Evolutionary conservation across 495 filamentous ascomycete genomes (phyloP).

Genomic region (Aspergillus bertholletiae): DNA sequence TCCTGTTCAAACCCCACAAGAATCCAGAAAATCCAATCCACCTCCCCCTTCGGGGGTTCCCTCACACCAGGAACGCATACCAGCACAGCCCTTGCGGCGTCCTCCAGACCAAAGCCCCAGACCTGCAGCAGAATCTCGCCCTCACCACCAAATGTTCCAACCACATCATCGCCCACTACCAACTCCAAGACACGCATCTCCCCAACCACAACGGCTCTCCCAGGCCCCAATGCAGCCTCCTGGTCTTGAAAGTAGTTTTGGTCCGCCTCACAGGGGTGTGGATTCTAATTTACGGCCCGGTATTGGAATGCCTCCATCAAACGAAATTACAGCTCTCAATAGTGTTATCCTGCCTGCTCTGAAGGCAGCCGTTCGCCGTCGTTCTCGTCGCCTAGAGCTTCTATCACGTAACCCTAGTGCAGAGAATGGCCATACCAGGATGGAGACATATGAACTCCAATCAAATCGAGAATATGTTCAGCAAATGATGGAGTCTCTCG

Average conservation of each 20-base stretch:
- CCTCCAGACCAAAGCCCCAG: conserved; percentile 21
- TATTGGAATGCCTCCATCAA: conserved; percentile 12
- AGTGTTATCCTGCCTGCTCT: conserved; percentile 89
- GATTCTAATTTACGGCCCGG: conserved; percentile 9
- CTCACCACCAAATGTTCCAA: conserved; percentile 29
- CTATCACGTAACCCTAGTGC: conserved; percentile 8
- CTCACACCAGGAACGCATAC: conserved; percentile 43
- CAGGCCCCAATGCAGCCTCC: conserved; percentile 5
- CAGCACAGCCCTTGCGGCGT: conserved; percentile 29
- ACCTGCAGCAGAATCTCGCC: conserved; percentile 5
- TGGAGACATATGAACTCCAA: conserved; percentile 15
- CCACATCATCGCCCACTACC: conserved; percentile 25
- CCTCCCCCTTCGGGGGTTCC: conserved; percentile 45
- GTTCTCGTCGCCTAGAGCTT: conserved; percentile 39
- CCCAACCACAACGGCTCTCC: conserved; percentile 10
- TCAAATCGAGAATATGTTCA: conserved; percentile 67
- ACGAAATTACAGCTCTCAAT: conserved; percentile 60
- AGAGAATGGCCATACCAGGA: conserved; percentile 6
- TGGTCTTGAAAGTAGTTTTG: neutral
- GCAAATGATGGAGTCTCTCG: conserved; percentile 72
- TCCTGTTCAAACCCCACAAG: conserved; percentile 30
- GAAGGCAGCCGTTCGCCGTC: conserved; percentile 78
- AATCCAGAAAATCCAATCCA: conserved; percentile 10
- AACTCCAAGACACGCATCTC: conserved; percentile 21
- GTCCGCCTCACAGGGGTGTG: neutral